Evolutionary conservation across 1,284 basidiomycete genomes (phyloP).

Genomic region (Leccinum pseudoinsigne): DNA sequence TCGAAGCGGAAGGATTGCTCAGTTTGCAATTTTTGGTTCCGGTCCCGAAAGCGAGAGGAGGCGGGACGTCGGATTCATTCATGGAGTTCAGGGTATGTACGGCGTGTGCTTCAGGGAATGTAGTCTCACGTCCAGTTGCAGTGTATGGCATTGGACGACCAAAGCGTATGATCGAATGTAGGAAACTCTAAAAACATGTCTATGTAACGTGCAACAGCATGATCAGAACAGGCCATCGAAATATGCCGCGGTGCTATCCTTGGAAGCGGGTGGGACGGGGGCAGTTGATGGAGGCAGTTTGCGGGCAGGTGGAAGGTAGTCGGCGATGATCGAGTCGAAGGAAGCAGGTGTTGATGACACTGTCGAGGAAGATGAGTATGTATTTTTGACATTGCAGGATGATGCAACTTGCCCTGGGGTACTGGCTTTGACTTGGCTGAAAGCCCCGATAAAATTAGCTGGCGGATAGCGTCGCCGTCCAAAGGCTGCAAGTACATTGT

Average conservation of each 20-base stretch:
- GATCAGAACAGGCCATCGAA: conserved; percentile 47
- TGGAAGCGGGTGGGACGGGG: conserved; percentile 10
- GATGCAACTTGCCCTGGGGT: conserved; percentile 43
- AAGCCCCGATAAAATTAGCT: conserved; percentile 72
- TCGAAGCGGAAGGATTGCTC: conserved; percentile 77
- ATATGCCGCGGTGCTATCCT: conserved; percentile 32
- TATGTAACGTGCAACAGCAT: conserved; percentile 2
- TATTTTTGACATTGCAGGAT: not conserved
- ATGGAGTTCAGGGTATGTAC: conserved; percentile 80
- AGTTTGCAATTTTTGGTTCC: conserved; percentile 89
- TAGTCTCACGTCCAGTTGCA: conserved; percentile 20
- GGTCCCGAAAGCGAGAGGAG: conserved; percentile 46
- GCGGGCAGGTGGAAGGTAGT: conserved; percentile 51
- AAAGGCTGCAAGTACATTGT: conserved; percentile 42
- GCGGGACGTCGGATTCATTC: conserved; percentile 59
- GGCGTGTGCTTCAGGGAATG: not conserved
- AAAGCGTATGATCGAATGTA: conserved; percentile 18
- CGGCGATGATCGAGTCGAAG: conserved; percentile 71
- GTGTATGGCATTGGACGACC: conserved; percentile 36
- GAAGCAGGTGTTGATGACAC: conserved; percentile 43
- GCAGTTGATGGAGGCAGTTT: conserved; percentile 20
- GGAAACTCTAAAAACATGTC: conserved; percentile 23
- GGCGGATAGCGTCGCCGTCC: conserved; percentile 69
- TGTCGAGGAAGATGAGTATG: conserved; percentile 22
- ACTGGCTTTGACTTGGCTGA: conserved; percentile 59